phyloP scores from a whole-genome alignment of 306 rosid genomes.

The Fragaria nilgerrensis region DNA sequence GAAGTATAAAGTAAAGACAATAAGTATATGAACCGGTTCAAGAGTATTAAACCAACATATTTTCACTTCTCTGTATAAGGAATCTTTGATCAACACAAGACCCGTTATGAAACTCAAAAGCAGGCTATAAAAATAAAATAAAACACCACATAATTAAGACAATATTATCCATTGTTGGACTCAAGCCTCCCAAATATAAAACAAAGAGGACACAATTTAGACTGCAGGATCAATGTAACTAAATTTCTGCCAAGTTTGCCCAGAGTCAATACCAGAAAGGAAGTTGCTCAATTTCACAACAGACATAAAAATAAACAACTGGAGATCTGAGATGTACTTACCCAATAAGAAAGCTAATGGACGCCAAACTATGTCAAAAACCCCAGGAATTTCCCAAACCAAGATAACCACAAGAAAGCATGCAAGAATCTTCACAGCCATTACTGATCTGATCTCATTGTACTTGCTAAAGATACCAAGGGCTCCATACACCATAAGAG shows the following conservation, averaged over 20 bases:
- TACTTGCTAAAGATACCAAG: conserved; percentile 85
- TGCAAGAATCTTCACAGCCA: conserved; percentile 69
- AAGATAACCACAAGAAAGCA: conserved; percentile 92
- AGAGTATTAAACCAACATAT: background rate
- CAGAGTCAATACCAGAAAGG: background rate
- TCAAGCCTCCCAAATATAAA: background rate
- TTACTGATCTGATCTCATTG: conserved; percentile 78
- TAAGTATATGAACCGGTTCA: conserved; percentile 16
- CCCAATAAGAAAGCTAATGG: conserved; percentile 79
- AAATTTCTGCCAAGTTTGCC: background rate
- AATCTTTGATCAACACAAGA: background rate
- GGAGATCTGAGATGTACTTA: conserved; percentile 39
- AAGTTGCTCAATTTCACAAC: background rate
- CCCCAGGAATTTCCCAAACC: conserved; percentile 96
- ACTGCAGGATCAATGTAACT: background rate
- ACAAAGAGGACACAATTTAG: background rate
- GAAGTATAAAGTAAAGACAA: conserved; percentile 4
- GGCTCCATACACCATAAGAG: conserved; percentile 98
- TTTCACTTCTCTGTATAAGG: background rate
- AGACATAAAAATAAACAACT: conserved; percentile 19
- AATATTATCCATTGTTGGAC: background rate
- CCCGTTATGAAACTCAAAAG: background rate
- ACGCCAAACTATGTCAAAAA: conserved; percentile 72
- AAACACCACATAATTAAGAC: background rate
- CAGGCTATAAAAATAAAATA: background rate